Evolutionary conservation across 164 flowering plant species (phyloP).

Genomic region (Stephania japonica): DNA sequence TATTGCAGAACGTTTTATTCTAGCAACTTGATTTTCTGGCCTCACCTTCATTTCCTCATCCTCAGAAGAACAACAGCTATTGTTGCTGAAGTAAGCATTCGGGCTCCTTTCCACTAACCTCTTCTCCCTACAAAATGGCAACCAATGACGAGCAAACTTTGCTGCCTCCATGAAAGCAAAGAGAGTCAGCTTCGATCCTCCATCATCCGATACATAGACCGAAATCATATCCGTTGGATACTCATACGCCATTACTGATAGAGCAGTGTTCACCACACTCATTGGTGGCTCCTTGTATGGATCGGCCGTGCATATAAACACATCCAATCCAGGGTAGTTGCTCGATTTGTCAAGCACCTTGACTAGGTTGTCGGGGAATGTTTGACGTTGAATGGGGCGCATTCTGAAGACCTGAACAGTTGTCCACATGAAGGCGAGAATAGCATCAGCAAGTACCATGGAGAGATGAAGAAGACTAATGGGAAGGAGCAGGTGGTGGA

Average conservation of each 20-base stretch:
- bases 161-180: constrained; percentile 34
- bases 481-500: constrained; percentile 20
- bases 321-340: constrained; percentile 23
- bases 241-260: constrained; percentile 28
- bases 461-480: neutral
- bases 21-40: too few relatives aligned
- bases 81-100: constrained; percentile 16
- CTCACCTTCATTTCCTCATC: constrained; percentile 18
- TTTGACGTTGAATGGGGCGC: constrained; percentile 18
- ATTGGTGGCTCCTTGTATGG: constrained; percentile 31
- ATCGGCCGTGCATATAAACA: constrained; percentile 34
- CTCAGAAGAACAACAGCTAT: neutral
- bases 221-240: constrained; percentile 25
- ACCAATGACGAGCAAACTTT: constrained; percentile 25
- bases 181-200: constrained; percentile 27
- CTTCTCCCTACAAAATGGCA: constrained; percentile 24
- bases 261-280: constrained; percentile 20
- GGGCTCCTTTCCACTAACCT: constrained; percentile 20
- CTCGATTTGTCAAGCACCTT: neutral
- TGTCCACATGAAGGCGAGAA: constrained; percentile 26
- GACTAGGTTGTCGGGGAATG: constrained; percentile 19
- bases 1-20: too few relatives aligned
- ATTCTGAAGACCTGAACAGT: constrained; percentile 15
- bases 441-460: constrained; percentile 16
- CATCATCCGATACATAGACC: constrained; percentile 32